Percentiles rank a stretch among this genome's conserved stretches.
Evolutionary conservation across 177 flowering plant genomes (phyloP).

Genomic region (Vitis hybrid): DNA sequence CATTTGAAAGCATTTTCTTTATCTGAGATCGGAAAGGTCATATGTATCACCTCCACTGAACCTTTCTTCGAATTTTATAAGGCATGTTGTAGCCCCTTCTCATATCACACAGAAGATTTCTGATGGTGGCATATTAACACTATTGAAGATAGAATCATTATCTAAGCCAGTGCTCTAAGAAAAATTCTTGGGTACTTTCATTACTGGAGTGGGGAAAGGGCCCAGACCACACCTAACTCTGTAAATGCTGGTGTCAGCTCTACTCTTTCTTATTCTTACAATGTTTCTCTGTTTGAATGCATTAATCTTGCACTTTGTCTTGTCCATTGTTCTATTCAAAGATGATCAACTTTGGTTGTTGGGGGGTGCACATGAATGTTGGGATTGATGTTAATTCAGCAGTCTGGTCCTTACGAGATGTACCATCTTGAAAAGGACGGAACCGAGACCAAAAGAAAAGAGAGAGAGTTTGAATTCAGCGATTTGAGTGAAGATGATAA

Average conservation of each 20-base stretch:
- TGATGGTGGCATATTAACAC: no score
- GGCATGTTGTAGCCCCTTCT: constrained; percentile 5
- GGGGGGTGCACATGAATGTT: no score
- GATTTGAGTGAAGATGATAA: constrained; percentile 13
- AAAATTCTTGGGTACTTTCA: no score
- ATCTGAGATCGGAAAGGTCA: constrained; percentile 4
- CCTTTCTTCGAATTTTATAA: neutral
- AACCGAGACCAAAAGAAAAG: neutral
- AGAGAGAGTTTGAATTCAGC: neutral
- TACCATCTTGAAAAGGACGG: no score
- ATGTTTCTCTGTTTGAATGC: neutral
- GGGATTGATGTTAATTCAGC: no score
- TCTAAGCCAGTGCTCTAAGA: no score
- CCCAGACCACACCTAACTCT: no score
- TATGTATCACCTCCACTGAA: neutral
- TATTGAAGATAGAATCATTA: no score
- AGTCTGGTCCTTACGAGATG: no score
- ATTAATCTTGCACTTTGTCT: neutral
- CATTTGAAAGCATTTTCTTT: neutral
- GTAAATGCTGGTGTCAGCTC: constrained; percentile 1
- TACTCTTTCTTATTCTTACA: neutral
- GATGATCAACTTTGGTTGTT: no score
- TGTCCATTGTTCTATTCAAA: neutral
- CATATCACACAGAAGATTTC: no score
- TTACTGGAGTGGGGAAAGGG: no score